These are phyloP conservation scores for Aurantiochytrium sp. DNA, from an alignment of 108 stramenopile species.

Conservation along the genomic window DNA sequence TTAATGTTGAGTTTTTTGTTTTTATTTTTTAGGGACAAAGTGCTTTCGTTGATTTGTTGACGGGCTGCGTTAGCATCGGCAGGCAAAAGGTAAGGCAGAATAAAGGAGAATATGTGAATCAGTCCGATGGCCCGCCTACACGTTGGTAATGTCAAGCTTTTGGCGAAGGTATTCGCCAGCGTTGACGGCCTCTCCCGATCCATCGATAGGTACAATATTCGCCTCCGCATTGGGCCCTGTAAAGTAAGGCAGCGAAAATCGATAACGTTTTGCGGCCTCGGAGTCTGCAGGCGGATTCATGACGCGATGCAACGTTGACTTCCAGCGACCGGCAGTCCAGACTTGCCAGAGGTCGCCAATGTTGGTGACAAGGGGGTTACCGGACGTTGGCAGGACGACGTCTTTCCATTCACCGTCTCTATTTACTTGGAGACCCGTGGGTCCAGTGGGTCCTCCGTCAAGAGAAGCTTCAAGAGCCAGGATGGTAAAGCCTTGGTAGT, in stretches of 20 bases:
- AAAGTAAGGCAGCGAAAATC: conserved; percentile 7
- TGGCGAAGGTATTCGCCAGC: neutral
- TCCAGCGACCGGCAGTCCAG: neutral
- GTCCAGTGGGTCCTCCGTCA: neutral
- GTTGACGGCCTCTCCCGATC: neutral
- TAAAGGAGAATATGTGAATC: no score
- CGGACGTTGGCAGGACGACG: neutral
- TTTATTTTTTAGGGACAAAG: no score
- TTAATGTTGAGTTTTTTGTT: no score
- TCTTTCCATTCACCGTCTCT: neutral
- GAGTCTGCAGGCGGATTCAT: neutral
- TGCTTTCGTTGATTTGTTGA: no score
- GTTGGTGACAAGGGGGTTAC: neutral
- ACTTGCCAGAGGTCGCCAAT: neutral
- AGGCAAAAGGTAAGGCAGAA: no score
- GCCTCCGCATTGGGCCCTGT: neutral
- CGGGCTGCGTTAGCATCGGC: no score
- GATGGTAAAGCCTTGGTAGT: conserved; percentile 4
- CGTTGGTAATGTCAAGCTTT: neutral
- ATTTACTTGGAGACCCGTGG: neutral
- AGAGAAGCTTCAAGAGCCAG: neutral
- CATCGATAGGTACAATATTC: neutral
- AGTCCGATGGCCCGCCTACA: neutral
- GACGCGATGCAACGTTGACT: neutral
- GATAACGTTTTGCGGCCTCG: neutral